A percentile compares a stretch with the other conserved stretches of the same genome.
phyloP scores from a whole-genome alignment of 2,329 filamentous ascomycete species.

The Hansfordia pulvinata region DNA sequence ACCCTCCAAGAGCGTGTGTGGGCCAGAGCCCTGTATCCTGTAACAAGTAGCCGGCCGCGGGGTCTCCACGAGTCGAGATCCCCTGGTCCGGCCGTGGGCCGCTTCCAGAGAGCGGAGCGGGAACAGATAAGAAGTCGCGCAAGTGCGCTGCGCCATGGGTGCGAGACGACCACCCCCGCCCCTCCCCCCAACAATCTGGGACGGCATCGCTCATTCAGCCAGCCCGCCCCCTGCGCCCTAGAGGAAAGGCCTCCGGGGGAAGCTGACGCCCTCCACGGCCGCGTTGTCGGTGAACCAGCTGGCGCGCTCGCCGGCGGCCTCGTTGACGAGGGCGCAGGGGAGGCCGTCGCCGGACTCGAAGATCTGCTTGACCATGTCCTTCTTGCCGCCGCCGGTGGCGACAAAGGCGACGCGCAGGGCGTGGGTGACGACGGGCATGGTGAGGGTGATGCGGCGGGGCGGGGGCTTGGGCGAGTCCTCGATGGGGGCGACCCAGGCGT shows the following conservation, averaged over 20 bases:
- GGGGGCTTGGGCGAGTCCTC: constrained; percentile 93
- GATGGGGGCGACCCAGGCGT: constrained; percentile 86
- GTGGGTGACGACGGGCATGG: constrained; percentile 79
- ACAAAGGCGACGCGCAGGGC: constrained; percentile 81
- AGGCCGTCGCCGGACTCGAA: constrained; percentile 73
- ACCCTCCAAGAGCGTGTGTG: no score
- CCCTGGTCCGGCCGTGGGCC: no score
- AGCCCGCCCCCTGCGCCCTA: no score
- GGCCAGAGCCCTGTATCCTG: no score
- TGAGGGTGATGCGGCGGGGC: constrained; percentile 79
- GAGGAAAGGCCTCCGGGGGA: constrained; percentile 58
- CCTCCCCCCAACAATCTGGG: no score
- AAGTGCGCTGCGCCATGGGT: no score
- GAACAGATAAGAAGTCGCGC: no score
- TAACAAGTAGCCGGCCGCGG: no score
- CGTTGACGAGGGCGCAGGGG: constrained; percentile 81
- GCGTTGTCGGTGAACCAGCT: constrained; percentile 90
- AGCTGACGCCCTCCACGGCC: constrained; percentile 74
- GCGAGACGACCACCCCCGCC: no score
- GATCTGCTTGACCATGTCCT: constrained; percentile 82
- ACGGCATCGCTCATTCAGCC: no score
- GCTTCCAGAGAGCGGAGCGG: no score
- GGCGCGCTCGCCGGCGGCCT: constrained; percentile 68
- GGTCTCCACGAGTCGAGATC: no score
- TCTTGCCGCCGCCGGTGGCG: constrained; percentile 79